Evolutionary conservation across 345 rosid species (phyloP).

Genomic region (Populus simonii): DNA sequence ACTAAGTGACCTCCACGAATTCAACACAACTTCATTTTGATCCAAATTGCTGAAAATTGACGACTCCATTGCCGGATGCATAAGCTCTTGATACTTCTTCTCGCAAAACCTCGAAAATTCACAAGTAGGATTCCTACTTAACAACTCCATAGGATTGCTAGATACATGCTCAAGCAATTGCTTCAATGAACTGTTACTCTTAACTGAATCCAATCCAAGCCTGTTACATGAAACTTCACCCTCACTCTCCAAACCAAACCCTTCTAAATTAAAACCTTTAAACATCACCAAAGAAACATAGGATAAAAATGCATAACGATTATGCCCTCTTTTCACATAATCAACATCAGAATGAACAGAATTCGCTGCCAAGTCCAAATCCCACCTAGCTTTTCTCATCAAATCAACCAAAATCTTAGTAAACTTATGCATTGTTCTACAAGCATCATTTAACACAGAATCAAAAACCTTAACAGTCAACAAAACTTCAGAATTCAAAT

Average conservation of each 20-base stretch:
- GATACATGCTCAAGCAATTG: conserved; percentile 74
- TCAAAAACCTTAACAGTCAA: conserved; percentile 61
- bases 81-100: conserved; percentile 80
- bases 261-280: conserved; percentile 55
- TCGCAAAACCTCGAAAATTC: conserved; percentile 81
- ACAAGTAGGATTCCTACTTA: conserved; percentile 59
- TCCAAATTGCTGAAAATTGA: conserved; percentile 76
- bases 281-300: conserved; percentile 83
- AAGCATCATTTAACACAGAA: conserved; percentile 61
- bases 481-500: conserved; percentile 44
- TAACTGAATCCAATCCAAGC: conserved; percentile 23
- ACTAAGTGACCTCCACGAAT: conserved; percentile 76
- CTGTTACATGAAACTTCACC: conserved; percentile 27
- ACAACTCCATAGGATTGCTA: conserved; percentile 70
- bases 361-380: conserved; percentile 75
- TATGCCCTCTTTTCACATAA: conserved; percentile 56
- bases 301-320: conserved; percentile 62
- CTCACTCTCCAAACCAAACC: conserved; percentile 43
- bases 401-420: conserved; percentile 65
- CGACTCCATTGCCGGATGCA: conserved; percentile 84
- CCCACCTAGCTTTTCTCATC: conserved; percentile 90
- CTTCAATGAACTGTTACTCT: conserved; percentile 41
- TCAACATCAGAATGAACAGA: conserved; percentile 57
- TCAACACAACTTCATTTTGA: conserved; percentile 61
- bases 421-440: conserved; percentile 57